Base-by-base conservation (phyloP, 2,329 filamentous ascomycete genomes). In the Botrytis byssoidea region DNA sequence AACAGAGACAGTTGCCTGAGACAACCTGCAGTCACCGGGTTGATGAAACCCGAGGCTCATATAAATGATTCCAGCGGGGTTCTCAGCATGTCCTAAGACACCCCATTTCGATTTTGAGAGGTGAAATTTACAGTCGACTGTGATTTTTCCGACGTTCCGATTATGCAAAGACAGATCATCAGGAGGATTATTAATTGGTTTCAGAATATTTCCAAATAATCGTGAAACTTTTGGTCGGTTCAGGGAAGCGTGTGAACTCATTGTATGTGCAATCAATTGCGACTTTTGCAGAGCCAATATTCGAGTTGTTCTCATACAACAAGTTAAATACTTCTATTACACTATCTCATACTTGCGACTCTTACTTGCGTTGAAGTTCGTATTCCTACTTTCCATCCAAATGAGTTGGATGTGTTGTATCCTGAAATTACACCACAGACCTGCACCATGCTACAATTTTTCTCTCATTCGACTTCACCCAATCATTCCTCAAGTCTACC, bases 101-200 rank as follows among this genome's bases (percentile, higher is more conserved):
- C 65, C 65, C 20, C 42, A 57, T 18, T 68, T 55, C 14, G 65
- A 68, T 48, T 18, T 68, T 3, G 65, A 68, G 16, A 68, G n/a
- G 5, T 32, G 18, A 12, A 48, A n/a, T 68, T 48, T 29, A 55
- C 65, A 68, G 25, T 68, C 46, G 8, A 55, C 22, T 51, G 1
- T 25, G 46, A 51, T 22, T 25, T 51, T 51, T 25, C 46, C 22
- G 46, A 51, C 22, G 9, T 51, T 51, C 22, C 22, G 46, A 51
- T 51, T 51, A 51, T 25, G 22, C 46, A 51, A 51, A 25, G 9
- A 12, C 46, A 51, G 46, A 51, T 51, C 22, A 25, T 51, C 46
- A 1, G 46, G 46, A 51, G 22, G 46, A 25, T 51, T 25, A 51
- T 51, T 1, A 25, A 25, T 51, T 25, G 22, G 22, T 51, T 25